phyloP scores from a whole-genome alignment of 2,329 filamentous ascomycete genomes.

The Cercospora citrullina region DNA sequence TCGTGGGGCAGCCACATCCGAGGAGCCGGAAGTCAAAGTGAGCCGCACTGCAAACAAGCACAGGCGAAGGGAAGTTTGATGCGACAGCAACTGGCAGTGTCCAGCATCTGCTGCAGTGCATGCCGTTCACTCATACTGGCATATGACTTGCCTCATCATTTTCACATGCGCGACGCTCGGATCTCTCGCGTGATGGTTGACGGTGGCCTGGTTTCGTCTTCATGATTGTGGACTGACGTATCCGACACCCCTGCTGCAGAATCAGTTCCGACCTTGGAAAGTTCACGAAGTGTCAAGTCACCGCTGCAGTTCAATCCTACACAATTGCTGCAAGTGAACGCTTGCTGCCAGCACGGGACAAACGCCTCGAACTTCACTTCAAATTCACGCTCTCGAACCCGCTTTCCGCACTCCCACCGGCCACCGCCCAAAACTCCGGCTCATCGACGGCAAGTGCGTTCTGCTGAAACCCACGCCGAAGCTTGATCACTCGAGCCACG shows the following conservation, averaged over 20 bases:
- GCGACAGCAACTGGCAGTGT: background rate
- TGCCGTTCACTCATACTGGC: background rate
- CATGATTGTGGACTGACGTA: constrained; percentile 5
- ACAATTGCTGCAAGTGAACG: background rate
- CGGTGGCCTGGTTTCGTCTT: background rate
- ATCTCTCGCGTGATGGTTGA: background rate
- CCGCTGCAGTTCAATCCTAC: background rate
- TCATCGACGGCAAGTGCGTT: background rate
- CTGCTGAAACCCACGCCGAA: background rate
- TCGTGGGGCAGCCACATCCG: background rate
- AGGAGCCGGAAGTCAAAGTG: background rate
- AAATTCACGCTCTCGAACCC: background rate
- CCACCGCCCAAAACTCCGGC: background rate
- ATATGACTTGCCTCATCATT: background rate
- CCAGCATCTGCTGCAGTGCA: background rate
- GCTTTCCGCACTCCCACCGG: background rate
- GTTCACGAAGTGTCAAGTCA: background rate
- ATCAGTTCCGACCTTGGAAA: background rate
- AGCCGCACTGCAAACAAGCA: background rate
- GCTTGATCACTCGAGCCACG: background rate
- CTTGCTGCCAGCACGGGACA: background rate
- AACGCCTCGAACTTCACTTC: background rate
- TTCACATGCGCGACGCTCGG: background rate
- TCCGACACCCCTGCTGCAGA: background rate
- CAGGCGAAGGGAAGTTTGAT: background rate